Evolutionary conservation across 441 rosid species (phyloP).

Genomic region (Mallotus japonicus): DNA sequence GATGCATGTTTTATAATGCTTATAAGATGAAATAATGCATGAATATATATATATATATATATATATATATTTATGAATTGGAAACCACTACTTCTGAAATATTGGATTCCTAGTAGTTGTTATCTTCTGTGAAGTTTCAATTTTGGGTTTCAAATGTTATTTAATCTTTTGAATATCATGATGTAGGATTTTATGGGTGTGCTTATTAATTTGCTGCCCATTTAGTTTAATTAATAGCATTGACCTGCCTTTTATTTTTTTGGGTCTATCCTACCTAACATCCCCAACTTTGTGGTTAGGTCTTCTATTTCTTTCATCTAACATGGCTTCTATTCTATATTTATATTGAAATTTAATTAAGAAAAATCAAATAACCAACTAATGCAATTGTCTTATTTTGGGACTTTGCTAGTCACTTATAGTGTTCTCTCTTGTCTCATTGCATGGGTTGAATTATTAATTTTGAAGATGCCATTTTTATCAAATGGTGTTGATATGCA

Average conservation of each 20-base stretch:
- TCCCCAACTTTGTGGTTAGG: neutral
- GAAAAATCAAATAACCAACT: neutral
- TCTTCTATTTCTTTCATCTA: slow-evolving; percentile 4
- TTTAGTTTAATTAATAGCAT: slow-evolving; percentile 13
- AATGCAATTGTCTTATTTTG: too few species aligned
- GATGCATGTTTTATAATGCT: too few species aligned
- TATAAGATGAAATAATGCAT: too few species aligned
- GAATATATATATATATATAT: too few species aligned
- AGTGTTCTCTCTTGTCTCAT: too few species aligned
- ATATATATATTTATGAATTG: too few species aligned
- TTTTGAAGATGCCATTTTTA: too few species aligned
- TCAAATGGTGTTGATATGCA: too few species aligned
- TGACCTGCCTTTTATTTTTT: slow-evolving; percentile 12
- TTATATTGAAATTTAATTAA: neutral
- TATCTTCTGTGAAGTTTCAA: neutral
- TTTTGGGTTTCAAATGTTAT: neutral
- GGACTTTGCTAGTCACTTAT: too few species aligned
- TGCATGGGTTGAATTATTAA: too few species aligned
- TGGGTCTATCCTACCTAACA: slow-evolving; percentile 21
- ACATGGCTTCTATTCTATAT: neutral
- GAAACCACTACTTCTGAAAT: neutral
- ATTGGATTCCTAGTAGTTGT: neutral
- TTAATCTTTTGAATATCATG: slow-evolving; percentile 26
- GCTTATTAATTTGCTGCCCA: slow-evolving; percentile 14
- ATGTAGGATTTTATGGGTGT: slow-evolving; percentile 31